phyloP scores from a whole-genome alignment of 2,329 filamentous ascomycete species.

The Verruconis gallopava region DNA sequence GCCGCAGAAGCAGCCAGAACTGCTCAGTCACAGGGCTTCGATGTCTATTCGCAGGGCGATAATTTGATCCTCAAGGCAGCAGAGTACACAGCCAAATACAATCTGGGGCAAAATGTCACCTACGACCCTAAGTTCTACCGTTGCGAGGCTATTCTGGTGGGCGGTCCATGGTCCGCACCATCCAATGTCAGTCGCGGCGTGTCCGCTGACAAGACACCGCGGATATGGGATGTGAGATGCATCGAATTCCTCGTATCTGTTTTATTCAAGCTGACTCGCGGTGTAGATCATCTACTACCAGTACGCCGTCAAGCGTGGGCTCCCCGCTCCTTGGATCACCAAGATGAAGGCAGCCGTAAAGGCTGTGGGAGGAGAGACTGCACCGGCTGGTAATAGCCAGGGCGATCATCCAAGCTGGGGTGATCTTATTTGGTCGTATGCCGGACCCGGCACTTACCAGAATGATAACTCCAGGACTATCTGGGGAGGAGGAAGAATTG shows the following conservation, averaged over 20 bases:
- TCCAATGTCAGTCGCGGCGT: conserved; percentile 12
- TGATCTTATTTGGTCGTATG: conserved; percentile 16
- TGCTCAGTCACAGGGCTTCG: conserved; percentile 24
- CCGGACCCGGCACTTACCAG: not conserved
- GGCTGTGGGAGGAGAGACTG: conserved; percentile 11
- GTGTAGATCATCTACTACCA: conserved; percentile 22
- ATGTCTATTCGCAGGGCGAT: conserved; percentile 21
- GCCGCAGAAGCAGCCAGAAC: conserved; percentile 22
- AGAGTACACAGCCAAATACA: conserved; percentile 29
- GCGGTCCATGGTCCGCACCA: conserved; percentile 25
- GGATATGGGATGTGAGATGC: not conserved
- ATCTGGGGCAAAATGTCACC: conserved; percentile 22
- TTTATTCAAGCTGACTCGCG: conserved; percentile 13
- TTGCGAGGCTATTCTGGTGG: conserved; percentile 28
- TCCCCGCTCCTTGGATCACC: conserved; percentile 14
- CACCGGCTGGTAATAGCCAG: not conserved
- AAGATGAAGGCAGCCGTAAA: conserved; percentile 12
- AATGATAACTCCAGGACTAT: not conserved
- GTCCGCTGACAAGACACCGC: not conserved
- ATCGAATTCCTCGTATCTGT: conserved; percentile 14
- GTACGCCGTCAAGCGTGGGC: conserved; percentile 19
- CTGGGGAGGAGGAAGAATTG: not conserved
- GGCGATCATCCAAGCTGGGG: conserved; percentile 21
- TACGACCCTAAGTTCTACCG: conserved; percentile 26
- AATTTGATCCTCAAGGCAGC: conserved; percentile 24